Base-by-base conservation (phyloP, 108 stramenopile species). In the Fragilariopsis cylindrus region DNA sequence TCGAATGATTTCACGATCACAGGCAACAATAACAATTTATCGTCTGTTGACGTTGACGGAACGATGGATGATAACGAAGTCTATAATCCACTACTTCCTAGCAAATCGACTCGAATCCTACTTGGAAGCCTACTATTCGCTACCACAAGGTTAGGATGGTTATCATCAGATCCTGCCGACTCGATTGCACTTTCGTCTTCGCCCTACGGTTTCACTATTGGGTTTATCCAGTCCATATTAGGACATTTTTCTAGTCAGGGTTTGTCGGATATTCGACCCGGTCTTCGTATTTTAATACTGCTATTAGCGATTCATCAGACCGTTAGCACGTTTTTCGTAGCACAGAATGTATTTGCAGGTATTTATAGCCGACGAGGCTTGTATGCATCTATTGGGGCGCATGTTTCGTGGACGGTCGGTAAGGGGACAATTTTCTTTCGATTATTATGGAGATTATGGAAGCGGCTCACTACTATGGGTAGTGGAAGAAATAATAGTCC, bases 351-450 rank as follows among this genome's bases (percentile, higher is more conserved):
- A 3, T 78, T 63, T 58, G 65, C 53, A 39, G 65, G 65, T 2
- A 39, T 78, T 41, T 78, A 78, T 44, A 13, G 46, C 7, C 60
- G 72, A 48, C 43, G 66, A 44, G 77, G 77, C 6, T 52, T 78
- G 4, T 16, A 41, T 21, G 77, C 77, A 9, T 73, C 71, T 3
- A 67, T 78, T 19, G 77, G 77, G 41, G 71, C 71, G 5, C 71
- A 78, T 47, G 56, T 78, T 8, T 57, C 72, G 18, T 78, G 77
- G 77, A 78, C 77, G 66, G n/a, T 71, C 8, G 72, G 77, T 1
- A 78, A 57, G 30, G 52, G 64, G 63, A 78, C 77, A 30, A 71
- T 73, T 45, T 66, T 66, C 3, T 66, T 78, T 47, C 71, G 77
- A 54, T 18, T 78, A 1, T 3, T 67, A 41, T 60, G 65, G 65